Evolutionary conservation across 129 eudicot genomes (phyloP).

Genomic region (Erigeron canadensis): DNA sequence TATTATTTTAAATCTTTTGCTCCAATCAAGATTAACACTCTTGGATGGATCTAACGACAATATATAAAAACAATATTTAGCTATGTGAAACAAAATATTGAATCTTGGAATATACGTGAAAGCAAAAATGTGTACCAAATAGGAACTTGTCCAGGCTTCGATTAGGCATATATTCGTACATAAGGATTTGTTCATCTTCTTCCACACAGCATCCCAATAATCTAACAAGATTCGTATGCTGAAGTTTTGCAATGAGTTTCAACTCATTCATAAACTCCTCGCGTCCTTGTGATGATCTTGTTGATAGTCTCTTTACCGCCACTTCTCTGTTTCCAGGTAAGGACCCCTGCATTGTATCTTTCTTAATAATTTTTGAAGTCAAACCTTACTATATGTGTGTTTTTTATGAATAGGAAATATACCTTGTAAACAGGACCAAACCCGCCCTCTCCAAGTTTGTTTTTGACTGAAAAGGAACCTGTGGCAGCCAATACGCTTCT

Average conservation of each 20-base stretch:
- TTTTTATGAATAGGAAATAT: background rate
- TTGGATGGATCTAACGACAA: slow-evolving; percentile 23
- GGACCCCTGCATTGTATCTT: slow-evolving; percentile 28
- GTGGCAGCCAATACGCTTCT: slow-evolving; percentile 37
- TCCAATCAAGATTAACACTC: slow-evolving; percentile 32
- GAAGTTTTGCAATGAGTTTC: slow-evolving; percentile 44
- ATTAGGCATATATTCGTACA: slow-evolving; percentile 40
- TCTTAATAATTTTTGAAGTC: background rate
- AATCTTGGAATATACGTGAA: background rate
- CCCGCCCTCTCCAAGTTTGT: slow-evolving; percentile 43
- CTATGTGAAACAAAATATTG: background rate
- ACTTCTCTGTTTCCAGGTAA: slow-evolving; percentile 36
- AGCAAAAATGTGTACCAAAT: slow-evolving; percentile 26
- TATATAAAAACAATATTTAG: background rate
- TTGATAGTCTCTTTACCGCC: slow-evolving; percentile 35
- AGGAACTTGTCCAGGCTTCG: slow-evolving; percentile 40
- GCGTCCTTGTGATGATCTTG: slow-evolving; percentile 39
- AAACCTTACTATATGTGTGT: background rate
- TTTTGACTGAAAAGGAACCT: slow-evolving; percentile 25
- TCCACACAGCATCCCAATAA: slow-evolving; percentile 37
- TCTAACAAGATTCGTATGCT: slow-evolving; percentile 38
- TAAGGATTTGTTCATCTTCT: slow-evolving; percentile 32
- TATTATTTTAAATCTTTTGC: slow-evolving; percentile 26
- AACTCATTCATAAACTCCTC: slow-evolving; percentile 41
- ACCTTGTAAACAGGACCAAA: slow-evolving; percentile 48